Conservation (phyloP, 2,329 filamentous ascomycete species). For the Fusarium palustre region DNA sequence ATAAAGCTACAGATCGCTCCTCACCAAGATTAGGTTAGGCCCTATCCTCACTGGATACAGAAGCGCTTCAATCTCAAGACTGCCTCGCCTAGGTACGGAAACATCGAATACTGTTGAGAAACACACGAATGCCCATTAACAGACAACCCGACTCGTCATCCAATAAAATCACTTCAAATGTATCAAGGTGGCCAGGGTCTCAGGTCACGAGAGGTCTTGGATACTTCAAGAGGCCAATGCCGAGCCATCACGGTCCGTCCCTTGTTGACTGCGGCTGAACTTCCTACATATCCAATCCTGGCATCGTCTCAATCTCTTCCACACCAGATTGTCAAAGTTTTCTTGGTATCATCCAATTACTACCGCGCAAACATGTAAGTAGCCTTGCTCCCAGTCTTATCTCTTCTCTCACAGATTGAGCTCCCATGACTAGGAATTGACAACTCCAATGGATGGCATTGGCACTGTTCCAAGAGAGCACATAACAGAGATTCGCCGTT, state of each 20-base stretch:
- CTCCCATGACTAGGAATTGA: not conserved
- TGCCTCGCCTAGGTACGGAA: not conserved
- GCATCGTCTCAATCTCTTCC: constrained; percentile 1
- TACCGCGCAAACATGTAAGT: not conserved
- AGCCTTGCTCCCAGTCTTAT: not conserved
- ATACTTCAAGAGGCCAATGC: constrained; percentile 8
- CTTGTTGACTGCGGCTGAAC: constrained; percentile 35
- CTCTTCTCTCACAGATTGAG: not conserved
- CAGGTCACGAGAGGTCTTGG: constrained; percentile 12
- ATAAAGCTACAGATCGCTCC: not conserved
- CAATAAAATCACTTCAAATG: not conserved
- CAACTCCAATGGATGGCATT: not conserved
- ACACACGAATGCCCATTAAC: constrained; percentile 14
- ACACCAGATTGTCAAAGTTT: not conserved
- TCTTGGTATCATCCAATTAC: not conserved
- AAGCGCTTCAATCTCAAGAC: constrained; percentile 2
- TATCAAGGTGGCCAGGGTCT: not conserved
- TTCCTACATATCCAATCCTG: constrained; percentile 1
- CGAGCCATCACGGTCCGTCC: constrained; percentile 34
- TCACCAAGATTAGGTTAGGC: not conserved
- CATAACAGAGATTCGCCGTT: rapidly evolving
- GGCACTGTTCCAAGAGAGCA: too few relatives aligned
- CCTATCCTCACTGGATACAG: not conserved
- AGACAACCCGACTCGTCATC: not conserved
- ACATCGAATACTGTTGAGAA: not conserved